Percentiles rank a stretch among this genome's conserved stretches.
Conservation (phyloP, 768 basidiomycete species). For the Lactarius deliciosus region DNA sequence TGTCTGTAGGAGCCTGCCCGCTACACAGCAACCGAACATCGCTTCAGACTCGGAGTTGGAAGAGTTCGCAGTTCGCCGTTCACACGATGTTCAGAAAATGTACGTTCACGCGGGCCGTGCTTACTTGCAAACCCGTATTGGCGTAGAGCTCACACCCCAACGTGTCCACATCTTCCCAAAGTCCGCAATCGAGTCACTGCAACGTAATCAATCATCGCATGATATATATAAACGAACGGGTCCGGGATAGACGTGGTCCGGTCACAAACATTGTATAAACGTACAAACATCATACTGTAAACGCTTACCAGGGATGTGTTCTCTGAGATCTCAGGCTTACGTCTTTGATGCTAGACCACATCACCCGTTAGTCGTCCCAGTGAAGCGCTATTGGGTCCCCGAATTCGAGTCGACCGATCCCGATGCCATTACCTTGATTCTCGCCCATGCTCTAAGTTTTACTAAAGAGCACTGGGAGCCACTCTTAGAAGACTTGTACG, state of each 20-base stretch:
- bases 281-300: not conserved
- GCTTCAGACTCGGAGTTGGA: not conserved
- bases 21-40: slow-evolving; percentile 79
- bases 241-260: not conserved
- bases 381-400: slow-evolving; percentile 49
- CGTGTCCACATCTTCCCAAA: not conserved
- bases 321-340: slow-evolving; percentile 34
- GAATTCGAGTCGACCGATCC: slow-evolving; percentile 39
- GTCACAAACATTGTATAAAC: not conserved
- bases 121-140: too few species aligned
- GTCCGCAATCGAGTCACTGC: not conserved
- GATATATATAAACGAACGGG: not conserved
- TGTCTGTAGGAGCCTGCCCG: slow-evolving; percentile 76
- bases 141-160: not conserved
- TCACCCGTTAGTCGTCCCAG: slow-evolving; percentile 49
- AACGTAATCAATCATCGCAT: not conserved
- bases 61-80: not conserved
- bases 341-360: slow-evolving; percentile 54
- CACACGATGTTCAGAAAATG: not conserved
- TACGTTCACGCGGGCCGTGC: not conserved
- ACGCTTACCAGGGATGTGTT: not conserved
- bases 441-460: slow-evolving; percentile 55
- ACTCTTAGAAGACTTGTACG: slow-evolving; percentile 47
- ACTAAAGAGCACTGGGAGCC: slow-evolving; percentile 65
- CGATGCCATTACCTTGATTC: slow-evolving; percentile 47